These are phyloP conservation scores for Xylaria palmicola DNA, from an alignment of 495 filamentous ascomycete genomes.

Conservation along the genomic window DNA sequence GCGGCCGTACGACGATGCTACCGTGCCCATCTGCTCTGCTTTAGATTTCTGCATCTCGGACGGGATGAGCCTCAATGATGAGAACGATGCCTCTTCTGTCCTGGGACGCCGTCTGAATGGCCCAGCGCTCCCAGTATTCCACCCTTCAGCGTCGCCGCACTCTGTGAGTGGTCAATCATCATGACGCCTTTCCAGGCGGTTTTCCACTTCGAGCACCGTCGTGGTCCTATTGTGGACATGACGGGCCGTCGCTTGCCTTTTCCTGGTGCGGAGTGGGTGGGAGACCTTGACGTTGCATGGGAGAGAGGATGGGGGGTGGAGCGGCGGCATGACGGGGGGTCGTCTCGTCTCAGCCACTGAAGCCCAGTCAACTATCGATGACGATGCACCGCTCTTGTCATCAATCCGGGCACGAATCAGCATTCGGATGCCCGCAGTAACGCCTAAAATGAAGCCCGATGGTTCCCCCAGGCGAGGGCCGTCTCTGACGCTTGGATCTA, in stretches of 20 bases:
- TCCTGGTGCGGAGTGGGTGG: background rate
- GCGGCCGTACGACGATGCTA: background rate
- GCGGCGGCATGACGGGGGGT: background rate
- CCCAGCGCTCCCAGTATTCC: background rate
- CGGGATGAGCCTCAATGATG: constrained; percentile 9
- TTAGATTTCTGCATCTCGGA: constrained; percentile 4
- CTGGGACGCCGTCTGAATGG: constrained; percentile 4
- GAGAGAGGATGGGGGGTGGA: constrained; percentile 2
- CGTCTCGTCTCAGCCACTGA: constrained; percentile 3
- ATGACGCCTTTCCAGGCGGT: background rate
- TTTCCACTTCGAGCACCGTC: constrained; percentile 4
- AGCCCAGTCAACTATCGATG: constrained; percentile 1
- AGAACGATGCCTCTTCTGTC: background rate
- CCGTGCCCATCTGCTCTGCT: constrained; percentile 1
- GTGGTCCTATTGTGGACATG: constrained; percentile 1
- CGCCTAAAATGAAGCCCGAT: constrained; percentile 10
- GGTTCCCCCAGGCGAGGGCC: background rate
- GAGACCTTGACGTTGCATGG: constrained; percentile 12
- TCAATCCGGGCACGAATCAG: constrained; percentile 22
- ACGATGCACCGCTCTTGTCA: constrained; percentile 12
- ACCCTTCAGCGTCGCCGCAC: constrained; percentile 11
- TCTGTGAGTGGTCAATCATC: constrained; percentile 1
- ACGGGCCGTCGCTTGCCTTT: background rate
- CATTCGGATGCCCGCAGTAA: background rate
- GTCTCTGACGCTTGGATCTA: background rate